Conservation (phyloP, 768 basidiomycete species). For the Calocybe indica region DNA sequence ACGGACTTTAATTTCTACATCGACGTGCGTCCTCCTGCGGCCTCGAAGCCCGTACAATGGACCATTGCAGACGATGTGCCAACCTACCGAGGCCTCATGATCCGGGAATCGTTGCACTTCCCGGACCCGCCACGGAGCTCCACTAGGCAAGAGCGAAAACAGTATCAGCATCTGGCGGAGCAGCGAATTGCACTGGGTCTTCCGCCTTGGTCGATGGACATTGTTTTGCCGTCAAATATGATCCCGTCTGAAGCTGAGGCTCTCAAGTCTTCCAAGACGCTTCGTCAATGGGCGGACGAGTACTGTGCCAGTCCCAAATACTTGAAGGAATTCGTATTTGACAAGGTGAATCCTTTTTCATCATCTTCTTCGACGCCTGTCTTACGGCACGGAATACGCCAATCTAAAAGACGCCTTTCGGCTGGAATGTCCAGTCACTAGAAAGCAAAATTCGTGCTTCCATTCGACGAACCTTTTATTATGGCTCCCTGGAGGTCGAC, state of each 20-base stretch:
- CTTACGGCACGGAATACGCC: neutral
- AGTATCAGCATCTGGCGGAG: conserved; percentile 35
- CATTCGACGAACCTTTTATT: conserved; percentile 36
- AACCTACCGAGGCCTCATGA: conserved; percentile 53
- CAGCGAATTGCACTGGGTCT: conserved; percentile 43
- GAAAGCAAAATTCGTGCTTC: conserved; percentile 35
- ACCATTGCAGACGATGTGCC: conserved; percentile 52
- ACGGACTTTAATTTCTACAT: conserved; percentile 62
- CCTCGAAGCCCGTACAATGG: conserved; percentile 40
- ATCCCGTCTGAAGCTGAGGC: conserved; percentile 6
- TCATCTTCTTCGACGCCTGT: neutral
- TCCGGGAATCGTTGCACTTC: conserved; percentile 39
- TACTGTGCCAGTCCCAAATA: conserved; percentile 67
- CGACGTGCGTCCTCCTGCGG: conserved; percentile 36
- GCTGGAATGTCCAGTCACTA: conserved; percentile 40
- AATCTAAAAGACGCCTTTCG: conserved; percentile 30
- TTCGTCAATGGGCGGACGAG: conserved; percentile 79
- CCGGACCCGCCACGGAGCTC: conserved; percentile 28
- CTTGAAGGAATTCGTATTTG: conserved; percentile 75
- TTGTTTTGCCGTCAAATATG: conserved; percentile 13
- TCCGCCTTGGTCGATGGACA: conserved; percentile 35
- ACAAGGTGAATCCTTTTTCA: conserved; percentile 39
- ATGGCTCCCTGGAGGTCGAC: conserved; percentile 40
- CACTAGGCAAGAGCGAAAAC: conserved; percentile 29
- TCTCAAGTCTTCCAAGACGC: conserved; percentile 51